Conservation (phyloP, 768 basidiomycete species). For the Cytidiella melzeri region DNA sequence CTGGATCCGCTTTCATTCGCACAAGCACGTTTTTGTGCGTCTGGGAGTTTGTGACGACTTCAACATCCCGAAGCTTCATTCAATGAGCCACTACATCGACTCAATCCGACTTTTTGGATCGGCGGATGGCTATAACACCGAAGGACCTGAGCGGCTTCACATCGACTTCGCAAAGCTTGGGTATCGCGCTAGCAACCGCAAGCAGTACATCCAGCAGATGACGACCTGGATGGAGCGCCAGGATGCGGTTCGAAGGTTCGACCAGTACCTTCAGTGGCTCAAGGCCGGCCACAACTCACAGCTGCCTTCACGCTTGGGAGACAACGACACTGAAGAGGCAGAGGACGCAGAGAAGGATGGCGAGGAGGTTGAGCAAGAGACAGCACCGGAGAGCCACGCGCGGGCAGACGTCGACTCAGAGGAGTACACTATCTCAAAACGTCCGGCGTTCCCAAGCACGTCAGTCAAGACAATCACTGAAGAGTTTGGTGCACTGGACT, state of each 20-base stretch:
- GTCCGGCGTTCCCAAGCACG: not conserved
- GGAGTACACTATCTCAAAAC: not conserved
- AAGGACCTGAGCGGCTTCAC: slow-evolving; percentile 31
- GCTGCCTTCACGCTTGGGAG: no score
- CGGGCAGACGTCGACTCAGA: no score
- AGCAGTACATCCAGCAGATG: slow-evolving; percentile 32
- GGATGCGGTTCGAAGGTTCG: slow-evolving; percentile 27
- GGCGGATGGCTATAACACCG: slow-evolving; percentile 23
- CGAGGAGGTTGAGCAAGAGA: not conserved
- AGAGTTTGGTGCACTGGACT: not conserved
- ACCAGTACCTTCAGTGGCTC: slow-evolving; percentile 24
- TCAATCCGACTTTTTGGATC: slow-evolving; percentile 18
- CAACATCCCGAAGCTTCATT: slow-evolving; percentile 24
- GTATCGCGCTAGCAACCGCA: slow-evolving; percentile 22
- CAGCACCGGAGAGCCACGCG: not conserved
- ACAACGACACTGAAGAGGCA: not conserved
- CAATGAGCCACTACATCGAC: slow-evolving; percentile 16
- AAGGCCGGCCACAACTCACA: not conserved
- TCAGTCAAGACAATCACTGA: not conserved
- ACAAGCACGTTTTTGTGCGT: slow-evolving; percentile 23
- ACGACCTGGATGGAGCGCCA: slow-evolving; percentile 28
- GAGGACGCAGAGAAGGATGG: not conserved
- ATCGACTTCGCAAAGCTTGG: slow-evolving; percentile 36
- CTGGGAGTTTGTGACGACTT: slow-evolving; percentile 19
- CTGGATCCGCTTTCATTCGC: slow-evolving; percentile 18